Percentiles rank a stretch among this genome's conserved stretches.
Conservation (phyloP, 495 filamentous ascomycete species). For the Penicillium roqueforti region DNA sequence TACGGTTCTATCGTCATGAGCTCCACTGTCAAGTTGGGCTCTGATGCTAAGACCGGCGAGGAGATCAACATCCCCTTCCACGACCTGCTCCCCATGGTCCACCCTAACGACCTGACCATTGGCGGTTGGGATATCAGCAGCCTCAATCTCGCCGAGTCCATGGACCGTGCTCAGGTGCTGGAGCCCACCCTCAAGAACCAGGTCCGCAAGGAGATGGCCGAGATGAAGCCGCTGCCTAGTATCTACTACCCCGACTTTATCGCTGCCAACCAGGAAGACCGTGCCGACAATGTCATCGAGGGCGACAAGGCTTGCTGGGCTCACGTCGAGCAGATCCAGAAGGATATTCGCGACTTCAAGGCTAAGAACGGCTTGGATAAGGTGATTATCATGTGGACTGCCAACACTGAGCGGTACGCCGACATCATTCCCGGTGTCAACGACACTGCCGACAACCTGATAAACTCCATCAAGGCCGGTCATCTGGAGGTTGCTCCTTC, state of each 20-base stretch:
- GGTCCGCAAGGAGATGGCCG: slow-evolving; percentile 88
- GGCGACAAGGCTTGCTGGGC: slow-evolving; percentile 78
- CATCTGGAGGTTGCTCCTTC: slow-evolving; percentile 90
- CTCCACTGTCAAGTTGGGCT: slow-evolving; percentile 94
- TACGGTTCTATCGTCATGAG: slow-evolving; percentile 96
- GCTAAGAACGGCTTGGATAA: slow-evolving; percentile 80
- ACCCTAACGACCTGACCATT: slow-evolving; percentile 92
- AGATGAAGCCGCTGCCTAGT: slow-evolving; percentile 84
- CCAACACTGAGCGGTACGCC: slow-evolving; percentile 96
- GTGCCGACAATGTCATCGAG: slow-evolving; percentile 85
- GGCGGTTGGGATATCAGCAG: slow-evolving; percentile 97
- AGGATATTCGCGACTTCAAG: slow-evolving; percentile 97
- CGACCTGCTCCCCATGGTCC: slow-evolving; percentile 91
- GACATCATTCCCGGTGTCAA: slow-evolving; percentile 86
- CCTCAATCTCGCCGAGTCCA: slow-evolving; percentile 82
- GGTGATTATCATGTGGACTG: slow-evolving; percentile 97
- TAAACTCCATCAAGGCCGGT: slow-evolving; percentile 78
- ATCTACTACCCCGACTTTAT: slow-evolving; percentile 99
- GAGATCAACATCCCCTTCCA: slow-evolving; percentile 97
- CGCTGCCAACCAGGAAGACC: slow-evolving; percentile 95
- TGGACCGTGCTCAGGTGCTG: slow-evolving; percentile 93
- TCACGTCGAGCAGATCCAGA: slow-evolving; percentile 90
- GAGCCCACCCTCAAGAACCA: slow-evolving; percentile 86
- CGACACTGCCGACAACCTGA: slow-evolving; percentile 90
- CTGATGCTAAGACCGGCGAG: slow-evolving; percentile 74